Percentiles rank a stretch among this genome's conserved stretches.
Evolutionary conservation across 2,329 filamentous ascomycete genomes (phyloP).

Genomic region (Trichoderma sp.): DNA sequence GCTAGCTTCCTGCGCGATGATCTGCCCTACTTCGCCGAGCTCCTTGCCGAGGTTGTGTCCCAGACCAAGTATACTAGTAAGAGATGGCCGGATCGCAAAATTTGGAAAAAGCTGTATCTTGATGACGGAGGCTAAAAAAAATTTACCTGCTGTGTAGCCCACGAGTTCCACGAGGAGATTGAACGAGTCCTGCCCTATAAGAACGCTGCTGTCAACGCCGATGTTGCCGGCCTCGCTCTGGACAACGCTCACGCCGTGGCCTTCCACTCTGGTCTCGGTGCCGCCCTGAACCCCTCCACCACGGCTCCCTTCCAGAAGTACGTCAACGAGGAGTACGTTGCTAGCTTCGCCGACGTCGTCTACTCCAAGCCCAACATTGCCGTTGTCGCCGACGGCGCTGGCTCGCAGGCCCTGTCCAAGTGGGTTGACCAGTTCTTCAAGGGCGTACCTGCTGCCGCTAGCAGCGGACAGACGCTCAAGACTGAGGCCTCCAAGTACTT

Average conservation of each 20-base stretch:
- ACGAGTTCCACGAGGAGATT: constrained; percentile 89
- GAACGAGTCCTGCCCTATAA: constrained; percentile 71
- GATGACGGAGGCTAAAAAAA: background rate
- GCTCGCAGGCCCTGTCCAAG: constrained; percentile 71
- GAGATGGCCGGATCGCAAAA: constrained; percentile 30
- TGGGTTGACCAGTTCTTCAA: constrained; percentile 95
- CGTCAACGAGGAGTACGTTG: constrained; percentile 70
- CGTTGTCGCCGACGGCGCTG: constrained; percentile 83
- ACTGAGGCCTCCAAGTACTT: constrained; percentile 76
- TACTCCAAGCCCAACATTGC: constrained; percentile 91
- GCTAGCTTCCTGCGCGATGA: constrained; percentile 95
- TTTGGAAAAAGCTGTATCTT: background rate
- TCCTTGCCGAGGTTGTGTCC: constrained; percentile 86
- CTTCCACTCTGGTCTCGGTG: constrained; percentile 90
- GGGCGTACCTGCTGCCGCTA: constrained; percentile 55
- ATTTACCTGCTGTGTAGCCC: constrained; percentile 51
- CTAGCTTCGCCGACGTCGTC: constrained; percentile 70
- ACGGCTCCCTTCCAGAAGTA: constrained; percentile 74
- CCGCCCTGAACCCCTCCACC: constrained; percentile 68
- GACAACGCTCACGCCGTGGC: constrained; percentile 83
- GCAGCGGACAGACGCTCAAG: constrained; percentile 52
- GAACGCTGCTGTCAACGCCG: constrained; percentile 68
- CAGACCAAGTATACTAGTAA: constrained; percentile 81
- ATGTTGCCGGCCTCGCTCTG: constrained; percentile 65
- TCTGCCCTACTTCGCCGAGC: constrained; percentile 94